Evolutionary conservation across 2,329 filamentous ascomycete species (phyloP), one percentile per base, ranked within the genome.

Genomic region (Didymella lethalis): DNA sequence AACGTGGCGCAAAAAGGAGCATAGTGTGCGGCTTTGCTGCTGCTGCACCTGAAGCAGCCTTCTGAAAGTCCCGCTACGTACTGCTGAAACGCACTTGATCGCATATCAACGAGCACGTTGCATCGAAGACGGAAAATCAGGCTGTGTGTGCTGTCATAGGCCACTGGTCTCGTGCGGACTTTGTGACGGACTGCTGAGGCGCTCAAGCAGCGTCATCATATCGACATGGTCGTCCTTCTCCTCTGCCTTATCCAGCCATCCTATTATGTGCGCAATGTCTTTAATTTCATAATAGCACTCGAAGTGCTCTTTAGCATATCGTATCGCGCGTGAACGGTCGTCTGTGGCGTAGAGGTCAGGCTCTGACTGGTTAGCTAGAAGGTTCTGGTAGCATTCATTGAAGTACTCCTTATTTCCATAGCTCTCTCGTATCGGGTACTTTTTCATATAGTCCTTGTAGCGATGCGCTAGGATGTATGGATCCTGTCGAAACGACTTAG

Each of bases 291-390:
- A 70, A 57, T 63, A 67, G 44, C 65, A 62, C 46, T 68, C 65
- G 32, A 64, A 63, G 47, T 71, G 61, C 26, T 66, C 48, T 38
- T 71, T 68, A 11, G 65, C 66, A 43, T 71, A 68, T 31, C 64
- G 53, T 31, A 70, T 64, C 2, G 65, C 62, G 38, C 66, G 64
- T 46, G 66, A 69, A 25, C 58, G 45, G 43, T 65, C 54, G 46
- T 66, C 61, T 16, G 16, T 65, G 10, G 64, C 65, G 10, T 64
- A 47, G 18, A 36, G n/a, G 5, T 55, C 40, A 20, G 66, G 66
- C 41, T 66, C 57, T 16, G 63, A 60, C 34, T 65, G 64, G 29
- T 69, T 70, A 20, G 68, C 68, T 28, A 73, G 61, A 18, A 69
- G 58, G 5, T 46, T 66, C 51, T 66, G 59, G 34, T 67, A 67